Base-by-base conservation (phyloP, 2,329 filamentous ascomycete genomes). In the Fusarium incarnatum region DNA sequence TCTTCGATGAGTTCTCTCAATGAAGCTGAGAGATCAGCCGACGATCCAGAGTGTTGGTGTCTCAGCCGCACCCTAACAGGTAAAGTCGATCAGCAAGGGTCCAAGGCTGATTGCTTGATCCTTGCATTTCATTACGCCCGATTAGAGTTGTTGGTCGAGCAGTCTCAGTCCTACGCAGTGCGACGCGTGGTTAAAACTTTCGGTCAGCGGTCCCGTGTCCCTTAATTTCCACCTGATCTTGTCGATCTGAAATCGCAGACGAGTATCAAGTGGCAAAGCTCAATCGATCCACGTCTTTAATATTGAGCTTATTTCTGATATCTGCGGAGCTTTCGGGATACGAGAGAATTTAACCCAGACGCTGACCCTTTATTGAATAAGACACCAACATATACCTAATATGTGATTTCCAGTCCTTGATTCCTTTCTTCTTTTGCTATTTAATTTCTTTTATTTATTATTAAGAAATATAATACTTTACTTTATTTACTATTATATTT, bases 61-160 rank as follows among this genome's bases (percentile, higher is more conserved):
- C 59, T 64, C 59, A 64, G 61, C 61, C 61, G 61, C 61, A 64
- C 61, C 20, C 28, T 13, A 57, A 40, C 8, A 23, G 44, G 61
- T 7, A 50, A 57, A 57, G 61, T 37, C 28, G 7, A 23, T 8
- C 16, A 25, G 8, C 60, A 64, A 53, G 59, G 44, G 22, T 6
- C 13, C 23, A 44, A 37, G 8, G 18, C 15, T 40, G 37, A 22
- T 13, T 45, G 18, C 41, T 30, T n/a, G 9, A 18, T 15, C 28
- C 53, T 40, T 23, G 12, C 54, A 40, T 34, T 6, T 11, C 18
- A 18, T 46, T 23, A 49, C 44, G 61, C 59, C 50, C 37, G 61
- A 34, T 40, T 25, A 7, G 8, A 57, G 25, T 28, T 16, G 15
- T 47, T 22, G 10, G 11, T n/a, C n/a, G 5, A 37, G 5, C 9